Evolutionary conservation across 2,329 filamentous ascomycete species (phyloP).

Genomic region (Monosporascus cannonballus): DNA sequence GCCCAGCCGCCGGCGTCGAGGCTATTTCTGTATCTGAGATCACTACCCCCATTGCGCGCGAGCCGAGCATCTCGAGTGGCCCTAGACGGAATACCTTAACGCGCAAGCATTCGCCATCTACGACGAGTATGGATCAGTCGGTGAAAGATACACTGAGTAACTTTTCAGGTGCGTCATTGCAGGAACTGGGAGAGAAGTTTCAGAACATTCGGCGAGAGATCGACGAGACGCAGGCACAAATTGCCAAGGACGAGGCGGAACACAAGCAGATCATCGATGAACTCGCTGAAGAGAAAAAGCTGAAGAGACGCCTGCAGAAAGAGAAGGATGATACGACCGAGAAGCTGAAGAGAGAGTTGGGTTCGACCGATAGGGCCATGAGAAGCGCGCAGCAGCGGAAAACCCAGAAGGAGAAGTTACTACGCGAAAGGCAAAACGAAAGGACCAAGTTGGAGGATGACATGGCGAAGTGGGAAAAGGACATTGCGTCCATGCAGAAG

Average conservation of each 20-base stretch:
- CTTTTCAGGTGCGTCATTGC: slow-evolving; percentile 60
- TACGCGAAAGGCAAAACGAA: slow-evolving; percentile 65
- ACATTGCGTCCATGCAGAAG: slow-evolving; percentile 52
- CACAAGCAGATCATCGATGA: slow-evolving; percentile 59
- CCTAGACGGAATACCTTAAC: slow-evolving; percentile 63
- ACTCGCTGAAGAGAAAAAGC: slow-evolving; percentile 71
- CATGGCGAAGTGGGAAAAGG: slow-evolving; percentile 61
- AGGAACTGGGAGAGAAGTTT: slow-evolving; percentile 75
- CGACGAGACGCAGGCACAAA: slow-evolving; percentile 67
- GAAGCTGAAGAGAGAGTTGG: slow-evolving; percentile 74
- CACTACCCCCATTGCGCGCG: slow-evolving; percentile 56
- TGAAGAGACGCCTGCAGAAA: slow-evolving; percentile 69
- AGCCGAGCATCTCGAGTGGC: slow-evolving; percentile 43
- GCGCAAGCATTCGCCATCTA: slow-evolving; percentile 69
- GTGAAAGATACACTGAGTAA: slow-evolving; percentile 39
- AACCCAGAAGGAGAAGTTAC: slow-evolving; percentile 65
- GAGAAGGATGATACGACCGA: slow-evolving; percentile 89
- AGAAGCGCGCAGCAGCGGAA: slow-evolving; percentile 73
- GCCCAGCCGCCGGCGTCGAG: slow-evolving; percentile 53
- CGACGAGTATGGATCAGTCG: slow-evolving; percentile 47
- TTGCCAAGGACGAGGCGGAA: slow-evolving; percentile 66
- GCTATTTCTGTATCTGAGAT: slow-evolving; percentile 56
- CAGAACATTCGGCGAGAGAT: slow-evolving; percentile 77
- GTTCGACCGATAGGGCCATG: slow-evolving; percentile 74
- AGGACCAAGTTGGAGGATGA: slow-evolving; percentile 65